phyloP scores from a whole-genome alignment of 1,139 yeast genomes.

The Pneumocystis murina region DNA sequence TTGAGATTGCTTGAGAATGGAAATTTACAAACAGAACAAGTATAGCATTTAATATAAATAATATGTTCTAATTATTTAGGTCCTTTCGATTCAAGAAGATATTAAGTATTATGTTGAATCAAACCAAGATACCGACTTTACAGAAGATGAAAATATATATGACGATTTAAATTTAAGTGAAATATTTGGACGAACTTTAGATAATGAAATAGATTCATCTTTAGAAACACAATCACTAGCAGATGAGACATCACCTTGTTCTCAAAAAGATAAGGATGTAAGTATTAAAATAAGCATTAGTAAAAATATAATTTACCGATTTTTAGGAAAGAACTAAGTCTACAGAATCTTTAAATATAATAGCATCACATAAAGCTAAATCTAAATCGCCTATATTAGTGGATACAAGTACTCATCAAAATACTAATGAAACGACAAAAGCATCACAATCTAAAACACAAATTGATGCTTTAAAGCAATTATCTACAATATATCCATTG shows the following conservation, averaged over 20 bases:
- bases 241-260: background rate
- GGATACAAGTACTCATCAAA: conserved; percentile 5
- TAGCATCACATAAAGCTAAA: conserved; percentile 12
- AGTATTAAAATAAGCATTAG: background rate
- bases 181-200: conserved; percentile 17
- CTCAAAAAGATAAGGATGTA: background rate
- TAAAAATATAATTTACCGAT: background rate
- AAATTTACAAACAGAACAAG: conserved; percentile 62
- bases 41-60: conserved; percentile 38
- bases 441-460: conserved; percentile 14
- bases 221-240: background rate
- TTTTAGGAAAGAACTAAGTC: conserved; percentile 9
- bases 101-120: conserved; percentile 88
- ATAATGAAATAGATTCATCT: conserved; percentile 15
- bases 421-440: conserved; percentile 18
- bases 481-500: conserved; percentile 6
- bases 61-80: background rate
- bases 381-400: conserved; percentile 14
- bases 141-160: conserved; percentile 87
- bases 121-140: conserved; percentile 89
- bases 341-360: conserved; percentile 10
- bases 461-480: background rate
- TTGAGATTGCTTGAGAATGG: conserved; percentile 71
- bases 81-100: conserved; percentile 38
- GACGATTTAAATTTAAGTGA: conserved; percentile 73